Base-by-base conservation (phyloP, 129 eudicot species). In the Calendula officinalis region DNA sequence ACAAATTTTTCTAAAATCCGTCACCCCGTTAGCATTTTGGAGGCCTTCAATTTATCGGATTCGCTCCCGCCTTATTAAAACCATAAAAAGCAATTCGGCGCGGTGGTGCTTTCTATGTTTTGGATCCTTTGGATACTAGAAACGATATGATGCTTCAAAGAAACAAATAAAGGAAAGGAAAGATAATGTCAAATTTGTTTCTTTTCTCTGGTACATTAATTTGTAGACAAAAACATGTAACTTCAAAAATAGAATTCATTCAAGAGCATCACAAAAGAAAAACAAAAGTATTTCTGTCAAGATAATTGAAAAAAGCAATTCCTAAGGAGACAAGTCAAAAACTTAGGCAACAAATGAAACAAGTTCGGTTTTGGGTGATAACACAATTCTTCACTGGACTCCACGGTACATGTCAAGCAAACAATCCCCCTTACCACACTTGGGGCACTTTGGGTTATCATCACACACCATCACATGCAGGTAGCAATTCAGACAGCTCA, bases 381-480 rank as follows among this genome's bases (percentile, higher is more conserved):
- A 32, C 14, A 12, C 13, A 4, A n/a, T 69, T 59, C 67, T 59
- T 58, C 30, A 36, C 5, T 8, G 3, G 33, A 47, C 33, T 47
- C 68, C 8, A 13, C 68, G 68, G 39, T 17, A 49, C 35, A 48
- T 48, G 32, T 70, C 75, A 33, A 49, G 68, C 60, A 70, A 61
- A 27, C 57, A n/a, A 27, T 70, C 68, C 2, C 68, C 53, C 68
- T 40, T 70, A 10, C 10, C 7, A 8, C 75, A 70, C 8, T 49
- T 70, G 3, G 75, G 68, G 49, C 75, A 70, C 3, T 58, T 37
- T 22, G 75, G 75, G 38, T 17, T 12, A 16, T 15, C 40, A 45
- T 58, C 59, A 57, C 32, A 34, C 48, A 69, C 74, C 56, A 57
- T 17, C 14, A 69, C 74, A 69, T 69, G 70, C 10, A 65, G 5